These are phyloP conservation scores for Spinacia oleracea DNA, from an alignment of 179 eudicot genomes.

Conservation along the genomic window DNA sequence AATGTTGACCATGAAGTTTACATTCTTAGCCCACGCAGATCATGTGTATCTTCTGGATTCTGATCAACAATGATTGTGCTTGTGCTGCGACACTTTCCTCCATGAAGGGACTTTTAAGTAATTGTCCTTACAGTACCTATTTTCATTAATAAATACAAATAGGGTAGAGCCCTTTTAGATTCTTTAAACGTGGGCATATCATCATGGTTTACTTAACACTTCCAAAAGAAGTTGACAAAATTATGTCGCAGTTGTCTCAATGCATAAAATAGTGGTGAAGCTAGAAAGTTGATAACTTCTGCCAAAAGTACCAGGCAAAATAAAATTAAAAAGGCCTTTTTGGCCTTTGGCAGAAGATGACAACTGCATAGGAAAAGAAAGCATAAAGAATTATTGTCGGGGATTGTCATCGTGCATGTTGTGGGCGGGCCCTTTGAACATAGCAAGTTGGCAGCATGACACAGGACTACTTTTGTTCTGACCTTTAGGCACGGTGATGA, in stretches of 20 bases:
- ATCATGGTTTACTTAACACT: not conserved
- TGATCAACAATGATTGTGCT: not conserved
- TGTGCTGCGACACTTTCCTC: no score
- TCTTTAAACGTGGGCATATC: not conserved
- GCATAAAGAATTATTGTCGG: no score
- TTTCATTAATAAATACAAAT: not conserved
- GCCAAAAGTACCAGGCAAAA: not conserved
- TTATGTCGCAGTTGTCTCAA: not conserved
- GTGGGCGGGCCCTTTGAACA: not conserved
- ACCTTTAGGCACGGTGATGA: no score
- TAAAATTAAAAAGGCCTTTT: not conserved
- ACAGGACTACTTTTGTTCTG: not conserved
- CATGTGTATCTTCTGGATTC: not conserved
- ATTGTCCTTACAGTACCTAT: not conserved
- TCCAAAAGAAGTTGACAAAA: not conserved
- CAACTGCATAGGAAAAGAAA: not conserved
- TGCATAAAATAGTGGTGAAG: not conserved
- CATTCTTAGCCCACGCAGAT: not conserved
- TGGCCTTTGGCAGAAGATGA: not conserved
- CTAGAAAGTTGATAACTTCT: not conserved
- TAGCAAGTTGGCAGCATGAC: not conserved
- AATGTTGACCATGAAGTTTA: not conserved
- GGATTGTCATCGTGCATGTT: not conserved
- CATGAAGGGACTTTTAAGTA: not conserved
- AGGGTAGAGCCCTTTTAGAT: not conserved